These are phyloP conservation scores for Rutstroemia sp. DNA, from an alignment of 2,329 filamentous ascomycete genomes.

Conservation along the genomic window DNA sequence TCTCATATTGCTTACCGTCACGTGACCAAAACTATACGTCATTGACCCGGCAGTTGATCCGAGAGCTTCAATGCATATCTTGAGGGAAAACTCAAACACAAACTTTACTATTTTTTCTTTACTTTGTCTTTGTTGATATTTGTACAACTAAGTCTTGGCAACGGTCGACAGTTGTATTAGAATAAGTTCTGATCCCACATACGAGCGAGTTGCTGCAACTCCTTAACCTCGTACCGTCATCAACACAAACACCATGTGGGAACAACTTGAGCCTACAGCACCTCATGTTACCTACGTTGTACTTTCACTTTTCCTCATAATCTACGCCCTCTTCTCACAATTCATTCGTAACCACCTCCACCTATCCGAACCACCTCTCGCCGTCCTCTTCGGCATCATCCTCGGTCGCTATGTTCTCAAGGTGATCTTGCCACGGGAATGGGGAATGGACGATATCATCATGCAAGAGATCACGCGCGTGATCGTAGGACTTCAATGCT, in stretches of 20 bases:
- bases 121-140: no score
- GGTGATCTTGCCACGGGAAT: slow-evolving; percentile 51
- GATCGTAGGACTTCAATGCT: slow-evolving; percentile 66
- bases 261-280: slow-evolving; percentile 46
- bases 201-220: no score
- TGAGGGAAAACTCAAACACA: no score
- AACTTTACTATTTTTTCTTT: no score
- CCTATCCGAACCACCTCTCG: slow-evolving; percentile 50
- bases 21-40: no score
- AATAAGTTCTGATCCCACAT: no score
- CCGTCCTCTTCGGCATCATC: slow-evolving; percentile 63
- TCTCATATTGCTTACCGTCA: no score
- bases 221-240: no score
- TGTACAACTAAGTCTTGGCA: no score
- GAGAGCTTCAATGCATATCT: no score
- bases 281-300: slow-evolving; percentile 52
- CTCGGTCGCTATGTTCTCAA: slow-evolving; percentile 61
- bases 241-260: slow-evolving; percentile 31
- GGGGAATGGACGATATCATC: slow-evolving; percentile 61
- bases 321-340: slow-evolving; percentile 52
- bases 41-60: no score
- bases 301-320: slow-evolving; percentile 48
- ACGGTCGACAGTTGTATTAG: no score
- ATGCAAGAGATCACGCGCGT: slow-evolving; percentile 65
- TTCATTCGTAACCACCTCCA: slow-evolving; percentile 52